Base-by-base conservation (phyloP, 2,329 filamentous ascomycete species). In the Ophiostoma piceae region DNA sequence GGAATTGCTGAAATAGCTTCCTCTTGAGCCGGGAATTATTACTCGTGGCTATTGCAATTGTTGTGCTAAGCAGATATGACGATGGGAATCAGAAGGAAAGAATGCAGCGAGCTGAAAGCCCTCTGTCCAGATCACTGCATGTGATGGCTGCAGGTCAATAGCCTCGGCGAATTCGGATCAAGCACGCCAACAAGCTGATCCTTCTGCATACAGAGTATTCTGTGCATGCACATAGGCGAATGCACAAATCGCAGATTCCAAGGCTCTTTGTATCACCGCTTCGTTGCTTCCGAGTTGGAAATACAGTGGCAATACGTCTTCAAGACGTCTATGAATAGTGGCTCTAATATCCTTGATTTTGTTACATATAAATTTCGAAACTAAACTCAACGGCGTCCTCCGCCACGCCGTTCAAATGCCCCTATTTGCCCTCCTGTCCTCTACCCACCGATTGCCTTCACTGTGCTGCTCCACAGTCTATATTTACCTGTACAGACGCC, bases 261-360 rank as follows among this genome's bases (percentile, higher is more conserved):
- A 22, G 47, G 16, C 51, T 8, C 51, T 57, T 57, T 26, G 43
- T 19, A 57, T 29, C n/a, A 16, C 57, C 57, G 57, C 57, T 62
- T 62, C 26, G 26, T 62, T 62, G 57, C 22, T 62, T 32, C 57
- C 57, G 57, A 62, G 26, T 32, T 11, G 51, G 51, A 57, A 57
- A 57, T 57, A 57, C 51, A 57, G 5, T 29, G 51, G 22, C 3
- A 26, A 29, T 57, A 57, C 26, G 22, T 11, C 51, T n/a, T 8
- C 3, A 12, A 57, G 51, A 8, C n/a, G 51, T 29, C 51, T 26
- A 6, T 47, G 6, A 47, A n/a, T 9, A 47, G 43, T n/a, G 19
- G 19, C 16, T 43, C 16, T 2, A 6, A 19, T n/a, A 19, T 47
- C 7, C 43, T 47, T 19, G 16, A 7, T 47, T 47, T 47, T 19